Evolutionary conservation across 352 stramenopile species (phyloP).

Genomic region (Pythium phragmiticola): DNA sequence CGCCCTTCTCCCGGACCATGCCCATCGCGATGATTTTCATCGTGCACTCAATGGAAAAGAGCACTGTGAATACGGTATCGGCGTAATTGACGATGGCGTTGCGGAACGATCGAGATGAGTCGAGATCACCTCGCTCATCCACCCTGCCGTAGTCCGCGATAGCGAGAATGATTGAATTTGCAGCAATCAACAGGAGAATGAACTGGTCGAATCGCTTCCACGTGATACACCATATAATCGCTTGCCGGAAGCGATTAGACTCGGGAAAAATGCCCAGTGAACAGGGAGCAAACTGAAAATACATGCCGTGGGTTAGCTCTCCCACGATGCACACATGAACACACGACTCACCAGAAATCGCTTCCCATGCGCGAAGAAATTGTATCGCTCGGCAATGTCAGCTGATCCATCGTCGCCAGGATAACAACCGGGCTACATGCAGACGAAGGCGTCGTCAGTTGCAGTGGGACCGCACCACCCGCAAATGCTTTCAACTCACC

Average conservation of each 20-base stretch:
- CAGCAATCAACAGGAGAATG: slow-evolving; percentile 80
- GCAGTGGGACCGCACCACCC: background rate
- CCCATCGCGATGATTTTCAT: slow-evolving; percentile 91
- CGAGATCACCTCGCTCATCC: slow-evolving; percentile 38
- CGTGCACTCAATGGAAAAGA: slow-evolving; percentile 87
- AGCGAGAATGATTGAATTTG: slow-evolving; percentile 82
- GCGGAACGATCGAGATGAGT: slow-evolving; percentile 36
- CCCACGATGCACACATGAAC: background rate
- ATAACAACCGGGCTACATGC: slow-evolving; percentile 44
- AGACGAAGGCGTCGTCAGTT: background rate
- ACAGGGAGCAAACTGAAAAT: slow-evolving; percentile 48
- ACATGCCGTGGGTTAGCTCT: background rate
- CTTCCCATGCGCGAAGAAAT: slow-evolving; percentile 62
- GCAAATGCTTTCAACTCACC: slow-evolving; percentile 13
- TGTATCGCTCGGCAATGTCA: slow-evolving; percentile 57
- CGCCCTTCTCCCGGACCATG: slow-evolving; percentile 56
- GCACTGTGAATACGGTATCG: slow-evolving; percentile 51
- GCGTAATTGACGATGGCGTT: slow-evolving; percentile 65
- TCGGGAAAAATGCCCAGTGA: slow-evolving; percentile 54
- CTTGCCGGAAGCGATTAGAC: slow-evolving; percentile 48
- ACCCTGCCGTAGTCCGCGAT: slow-evolving; percentile 76
- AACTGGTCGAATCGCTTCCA: slow-evolving; percentile 81
- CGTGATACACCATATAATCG: slow-evolving; percentile 65
- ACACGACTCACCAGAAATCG: slow-evolving; percentile 41
- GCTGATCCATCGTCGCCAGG: slow-evolving; percentile 48